Base-by-base conservation (phyloP, 2,329 filamentous ascomycete genomes). In the Purpureocillium lavendulum region DNA sequence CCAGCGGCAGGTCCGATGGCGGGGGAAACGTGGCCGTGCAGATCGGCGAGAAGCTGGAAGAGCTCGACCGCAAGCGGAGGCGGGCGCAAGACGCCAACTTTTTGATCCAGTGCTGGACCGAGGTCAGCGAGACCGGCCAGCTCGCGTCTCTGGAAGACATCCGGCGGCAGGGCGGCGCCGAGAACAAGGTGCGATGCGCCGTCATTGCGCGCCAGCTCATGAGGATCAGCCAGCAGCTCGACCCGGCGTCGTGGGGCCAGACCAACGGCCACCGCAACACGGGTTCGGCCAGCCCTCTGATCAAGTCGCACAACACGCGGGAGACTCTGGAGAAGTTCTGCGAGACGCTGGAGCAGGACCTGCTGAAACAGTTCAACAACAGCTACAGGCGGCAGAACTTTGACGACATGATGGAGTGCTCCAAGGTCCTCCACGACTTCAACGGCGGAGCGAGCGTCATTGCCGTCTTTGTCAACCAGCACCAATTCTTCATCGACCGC, bases 401-500 rank as follows among this genome's bases (percentile, higher is more conserved):
- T 55, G 87, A 96, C 49, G 89, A 94, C 53, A 98, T 98, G 94
- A 83, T 87, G 66, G 92, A 97, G 58, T 98, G 92, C 58, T 87
- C 94, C 40, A 86, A 86, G 54, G 92, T 96, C 32, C 70, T 98
- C 45, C 77, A 92, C 57, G 92, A 97, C 62, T 98, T 98, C 71
- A 95, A 90, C 59, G 88, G 92, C 38, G 92, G 92, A 38, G 81
- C 87, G 41, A 97, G 89, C 58, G 92, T 97, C 43, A 94, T 96
- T 61, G 90, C 87, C 12, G 73, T 90, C 10, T 98, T 97, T 60
- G 90, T 98, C 56, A 98, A 98, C 57, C 92, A 98, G 60, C 94
- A 98, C 64, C 88, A 95, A 55, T 98, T 98, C 72, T 98, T 98
- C 65, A 96, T 98, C 55, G 92, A 97, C 57, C 76, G 89, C 18